Evolutionary conservation across 768 basidiomycete species (phyloP), one percentile per base, ranked within the genome.

Genomic region (Hebeloma cylindrosporum): DNA sequence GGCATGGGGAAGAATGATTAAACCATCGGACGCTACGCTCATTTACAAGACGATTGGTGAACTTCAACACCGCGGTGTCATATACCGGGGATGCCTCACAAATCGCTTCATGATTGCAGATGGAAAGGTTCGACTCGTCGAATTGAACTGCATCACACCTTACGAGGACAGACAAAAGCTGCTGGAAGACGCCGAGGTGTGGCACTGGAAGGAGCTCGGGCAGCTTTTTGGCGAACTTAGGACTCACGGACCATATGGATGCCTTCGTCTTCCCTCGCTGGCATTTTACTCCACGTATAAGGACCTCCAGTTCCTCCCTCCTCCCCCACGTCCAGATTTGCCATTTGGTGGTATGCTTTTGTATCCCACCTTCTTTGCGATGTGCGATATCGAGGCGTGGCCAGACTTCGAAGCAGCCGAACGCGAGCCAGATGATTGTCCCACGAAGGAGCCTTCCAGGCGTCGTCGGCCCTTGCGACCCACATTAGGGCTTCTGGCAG

Each of bases 81-180:
- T 66, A 14, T 65, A 62, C 39, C 47, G 42, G 18, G 57, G 46
- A 5, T 47, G 56, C 10, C 30, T 53, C 4, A 54, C 41, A 9
- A 52, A 56, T 17, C 57, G 57, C 21, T 60, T 71, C 36, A 56
- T 67, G 47, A 62, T 71, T 10, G 47, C 63, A 23, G 53, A 66
- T 17, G 64, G 64, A 13, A 68, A 68, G 52, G 61, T 72, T 21
- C 64, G 71, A 2, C 47, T 73, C 7, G 43, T 63, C 0, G 59
- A 59, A 29, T 45, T 64, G 11, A 22, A 51, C 14, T 47, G 54
- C 18, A 47, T 68, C 9, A 35, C 36, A 11, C 43, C 46, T 28
- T 59, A 48, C 28, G 35, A 47, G 8, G 42, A 47, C 8, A 31
- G 48, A 16, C 40, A 64, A 34, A 49, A 54, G 25, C 25, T 43